Evolutionary conservation across 345 rosid genomes (phyloP).

Genomic region (Anastatica hierochuntica): DNA sequence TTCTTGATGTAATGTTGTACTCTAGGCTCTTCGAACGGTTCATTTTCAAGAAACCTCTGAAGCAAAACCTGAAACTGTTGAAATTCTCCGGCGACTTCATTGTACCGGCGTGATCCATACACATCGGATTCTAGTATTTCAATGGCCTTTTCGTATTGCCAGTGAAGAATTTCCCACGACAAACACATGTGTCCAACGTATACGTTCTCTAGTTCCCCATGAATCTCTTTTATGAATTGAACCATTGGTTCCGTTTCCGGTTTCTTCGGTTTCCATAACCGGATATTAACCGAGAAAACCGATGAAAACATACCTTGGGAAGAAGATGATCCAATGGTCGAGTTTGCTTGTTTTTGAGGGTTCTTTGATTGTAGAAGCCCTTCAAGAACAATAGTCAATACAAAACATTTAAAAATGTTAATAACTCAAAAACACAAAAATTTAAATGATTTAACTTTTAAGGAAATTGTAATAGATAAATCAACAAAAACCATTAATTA

Average conservation of each 20-base stretch:
- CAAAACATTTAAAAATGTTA: neutral
- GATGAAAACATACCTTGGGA: slow-evolving; percentile 35
- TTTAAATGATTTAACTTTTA: too few relatives aligned
- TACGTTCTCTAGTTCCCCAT: slow-evolving; percentile 61
- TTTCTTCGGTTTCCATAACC: slow-evolving; percentile 39
- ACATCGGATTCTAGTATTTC: slow-evolving; percentile 69
- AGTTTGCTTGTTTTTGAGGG: too few relatives aligned
- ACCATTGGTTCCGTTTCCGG: slow-evolving; percentile 40
- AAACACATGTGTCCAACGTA: slow-evolving; percentile 98
- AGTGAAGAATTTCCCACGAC: slow-evolving; percentile 94
- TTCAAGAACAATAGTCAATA: slow-evolving; percentile 14
- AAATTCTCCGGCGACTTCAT: slow-evolving; percentile 82
- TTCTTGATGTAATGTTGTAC: slow-evolving; percentile 58
- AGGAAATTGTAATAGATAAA: too few relatives aligned
- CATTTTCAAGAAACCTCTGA: slow-evolving; percentile 85
- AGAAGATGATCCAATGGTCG: slow-evolving; percentile 30
- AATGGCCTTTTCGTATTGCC: slow-evolving; percentile 78
- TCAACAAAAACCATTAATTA: too few relatives aligned
- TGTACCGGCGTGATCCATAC: slow-evolving; percentile 40
- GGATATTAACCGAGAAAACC: slow-evolving; percentile 41
- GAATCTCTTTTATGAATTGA: slow-evolving; percentile 51
- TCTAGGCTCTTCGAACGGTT: slow-evolving; percentile 73
- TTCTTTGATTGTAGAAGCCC: slow-evolving; percentile 72
- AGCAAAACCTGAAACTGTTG: slow-evolving; percentile 84
- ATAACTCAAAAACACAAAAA: too few relatives aligned